Percentiles rank a stretch among this genome's conserved stretches.
These are phyloP conservation scores for Sabuloglossum arenarium DNA, from an alignment of 495 filamentous ascomycete species.

Conservation along the genomic window DNA sequence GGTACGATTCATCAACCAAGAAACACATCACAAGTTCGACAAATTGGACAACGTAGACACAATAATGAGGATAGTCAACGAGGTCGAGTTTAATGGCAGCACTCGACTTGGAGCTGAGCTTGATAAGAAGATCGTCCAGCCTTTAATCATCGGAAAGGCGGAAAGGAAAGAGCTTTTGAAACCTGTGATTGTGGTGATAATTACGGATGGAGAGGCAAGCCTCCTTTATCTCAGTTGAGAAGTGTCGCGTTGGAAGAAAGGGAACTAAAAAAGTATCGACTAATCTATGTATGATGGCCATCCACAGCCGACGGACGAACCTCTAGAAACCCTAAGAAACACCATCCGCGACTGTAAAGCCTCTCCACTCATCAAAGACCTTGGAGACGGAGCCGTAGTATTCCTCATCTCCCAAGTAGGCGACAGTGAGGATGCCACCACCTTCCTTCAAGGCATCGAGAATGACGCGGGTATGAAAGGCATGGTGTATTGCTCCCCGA, in stretches of 20 bases:
- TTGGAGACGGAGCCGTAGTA: neutral
- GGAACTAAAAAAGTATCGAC: too few species aligned
- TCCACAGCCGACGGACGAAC: neutral
- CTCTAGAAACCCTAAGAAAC: neutral
- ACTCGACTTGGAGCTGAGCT: neutral
- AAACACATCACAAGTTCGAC: neutral
- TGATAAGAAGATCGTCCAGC: neutral
- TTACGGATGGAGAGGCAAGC: constrained; percentile 1
- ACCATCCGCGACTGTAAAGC: neutral
- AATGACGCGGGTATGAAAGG: neutral
- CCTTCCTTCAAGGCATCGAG: neutral
- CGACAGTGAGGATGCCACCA: neutral
- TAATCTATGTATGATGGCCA: neutral
- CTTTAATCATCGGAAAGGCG: neutral
- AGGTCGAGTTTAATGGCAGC: neutral
- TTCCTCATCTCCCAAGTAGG: neutral
- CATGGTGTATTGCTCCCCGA: neutral
- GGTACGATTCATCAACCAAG: neutral
- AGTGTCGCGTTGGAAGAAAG: too few species aligned
- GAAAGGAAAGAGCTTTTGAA: neutral
- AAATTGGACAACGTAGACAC: neutral
- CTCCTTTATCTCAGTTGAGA: neutral
- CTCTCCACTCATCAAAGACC: neutral
- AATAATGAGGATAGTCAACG: neutral
- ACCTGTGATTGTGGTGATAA: constrained; percentile 1